These are phyloP conservation scores for Erysimum pusillum DNA, from an alignment of 441 rosid species.

Conservation along the genomic window DNA sequence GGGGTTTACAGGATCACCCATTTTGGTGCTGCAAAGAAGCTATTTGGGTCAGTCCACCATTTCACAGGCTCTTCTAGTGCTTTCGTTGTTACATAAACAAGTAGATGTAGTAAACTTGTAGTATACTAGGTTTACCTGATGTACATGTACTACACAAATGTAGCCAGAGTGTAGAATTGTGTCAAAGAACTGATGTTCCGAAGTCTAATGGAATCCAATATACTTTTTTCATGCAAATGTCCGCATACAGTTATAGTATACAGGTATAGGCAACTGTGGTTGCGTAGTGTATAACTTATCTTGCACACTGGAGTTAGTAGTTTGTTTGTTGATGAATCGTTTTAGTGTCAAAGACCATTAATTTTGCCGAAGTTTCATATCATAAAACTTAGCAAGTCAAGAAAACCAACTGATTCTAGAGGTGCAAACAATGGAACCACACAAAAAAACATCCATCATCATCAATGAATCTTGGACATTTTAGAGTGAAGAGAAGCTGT, in stretches of 20 bases:
- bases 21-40: conserved; percentile 88
- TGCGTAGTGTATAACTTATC: background rate
- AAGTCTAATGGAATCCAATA: background rate
- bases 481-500: background rate
- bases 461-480: conserved; percentile 1
- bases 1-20: conserved; percentile 93
- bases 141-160: conserved; percentile 6
- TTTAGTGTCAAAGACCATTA: background rate
- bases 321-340: background rate
- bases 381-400: conserved; percentile 19
- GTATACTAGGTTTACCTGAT: background rate
- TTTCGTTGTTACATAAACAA: conserved; percentile 73
- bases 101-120: conserved; percentile 5
- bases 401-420: conserved; percentile 36
- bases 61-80: conserved; percentile 93
- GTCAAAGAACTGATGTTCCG: background rate
- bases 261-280: background rate
- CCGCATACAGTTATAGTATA: background rate
- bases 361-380: conserved; percentile 1
- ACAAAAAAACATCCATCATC: conserved; percentile 11
- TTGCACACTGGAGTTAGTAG: background rate
- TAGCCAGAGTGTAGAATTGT: background rate
- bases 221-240: conserved; percentile 12
- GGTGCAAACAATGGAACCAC: conserved; percentile 2
- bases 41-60: conserved; percentile 75